Percentiles rank a stretch among this genome's conserved stretches.
These are phyloP conservation scores for Diaporthe humulicola DNA, from an alignment of 2,329 filamentous ascomycete species.

Conservation along the genomic window DNA sequence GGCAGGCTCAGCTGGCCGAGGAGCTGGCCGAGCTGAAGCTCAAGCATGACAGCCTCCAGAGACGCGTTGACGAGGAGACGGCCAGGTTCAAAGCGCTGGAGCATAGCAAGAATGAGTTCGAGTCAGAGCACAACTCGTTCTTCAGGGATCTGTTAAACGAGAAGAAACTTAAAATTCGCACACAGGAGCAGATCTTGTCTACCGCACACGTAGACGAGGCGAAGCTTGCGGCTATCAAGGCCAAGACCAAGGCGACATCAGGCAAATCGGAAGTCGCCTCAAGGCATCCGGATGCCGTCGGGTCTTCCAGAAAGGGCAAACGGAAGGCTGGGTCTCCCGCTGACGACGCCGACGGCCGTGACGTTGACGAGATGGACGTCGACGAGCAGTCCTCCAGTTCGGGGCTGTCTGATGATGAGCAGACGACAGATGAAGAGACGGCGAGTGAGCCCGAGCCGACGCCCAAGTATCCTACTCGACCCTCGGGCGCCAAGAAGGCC, in stretches of 20 bases:
- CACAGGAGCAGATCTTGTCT: constrained; percentile 75
- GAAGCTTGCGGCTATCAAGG: constrained; percentile 18
- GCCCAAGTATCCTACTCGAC: neutral
- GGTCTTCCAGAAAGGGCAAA: constrained; percentile 35
- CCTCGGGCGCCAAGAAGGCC: constrained; percentile 26
- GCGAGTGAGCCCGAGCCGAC: constrained; percentile 29
- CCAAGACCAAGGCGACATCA: neutral
- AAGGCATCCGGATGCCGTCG: constrained; percentile 2
- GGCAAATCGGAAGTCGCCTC: neutral
- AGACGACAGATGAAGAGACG: constrained; percentile 36
- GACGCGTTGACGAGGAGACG: constrained; percentile 69
- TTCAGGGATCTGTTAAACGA: constrained; percentile 80
- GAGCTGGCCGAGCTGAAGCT: constrained; percentile 58
- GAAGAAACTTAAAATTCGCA: constrained; percentile 84
- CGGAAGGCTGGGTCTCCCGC: constrained; percentile 33
- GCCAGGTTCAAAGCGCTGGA: constrained; percentile 76
- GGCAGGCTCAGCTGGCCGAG: constrained; percentile 59
- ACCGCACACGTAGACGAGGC: constrained; percentile 51
- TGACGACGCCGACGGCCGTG: neutral
- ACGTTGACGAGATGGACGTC: constrained; percentile 35
- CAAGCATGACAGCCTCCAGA: constrained; percentile 63
- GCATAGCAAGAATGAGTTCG: constrained; percentile 74
- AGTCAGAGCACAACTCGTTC: constrained; percentile 76
- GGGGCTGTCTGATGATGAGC: constrained; percentile 20
- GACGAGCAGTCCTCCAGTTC: constrained; percentile 5